phyloP scores from a whole-genome alignment of 345 rosid species.

The Aethionema arabicum region DNA sequence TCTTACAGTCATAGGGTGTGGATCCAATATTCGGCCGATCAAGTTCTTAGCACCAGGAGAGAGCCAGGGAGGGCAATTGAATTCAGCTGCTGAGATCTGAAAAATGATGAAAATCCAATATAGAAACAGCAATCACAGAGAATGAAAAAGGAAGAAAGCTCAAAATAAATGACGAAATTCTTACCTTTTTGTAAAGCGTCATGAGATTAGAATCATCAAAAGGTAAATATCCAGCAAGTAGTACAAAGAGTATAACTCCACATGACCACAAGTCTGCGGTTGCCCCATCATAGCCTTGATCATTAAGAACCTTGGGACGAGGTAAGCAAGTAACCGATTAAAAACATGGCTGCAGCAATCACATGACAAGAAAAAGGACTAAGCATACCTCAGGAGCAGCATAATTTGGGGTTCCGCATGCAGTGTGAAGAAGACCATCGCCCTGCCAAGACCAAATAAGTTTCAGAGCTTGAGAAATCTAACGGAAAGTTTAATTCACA shows the following conservation, averaged over 20 bases:
- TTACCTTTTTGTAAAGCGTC: constrained; percentile 84
- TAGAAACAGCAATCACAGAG: constrained; percentile 13
- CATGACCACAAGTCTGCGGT: constrained; percentile 99
- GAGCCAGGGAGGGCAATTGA: constrained; percentile 88
- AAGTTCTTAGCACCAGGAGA: constrained; percentile 86
- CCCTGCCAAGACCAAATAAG: constrained; percentile 49
- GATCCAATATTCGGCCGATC: constrained; percentile 83
- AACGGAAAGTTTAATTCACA: constrained; percentile 1
- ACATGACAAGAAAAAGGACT: constrained; percentile 27
- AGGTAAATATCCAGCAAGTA: constrained; percentile 98
- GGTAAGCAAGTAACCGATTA: constrained; percentile 4
- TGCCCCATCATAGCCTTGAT: constrained; percentile 95
- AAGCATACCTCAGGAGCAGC: constrained; percentile 96
- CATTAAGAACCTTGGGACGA: constrained; percentile 73
- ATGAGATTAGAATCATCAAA: constrained; percentile 87
- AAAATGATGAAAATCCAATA: constrained; percentile 23
- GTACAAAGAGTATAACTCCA: constrained; percentile 93
- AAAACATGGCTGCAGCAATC: constrained; percentile 17
- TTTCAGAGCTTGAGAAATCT: constrained; percentile 6
- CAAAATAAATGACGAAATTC: constrained; percentile 13
- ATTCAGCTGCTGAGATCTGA: constrained; percentile 86
- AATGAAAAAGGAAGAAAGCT: constrained; percentile 17
- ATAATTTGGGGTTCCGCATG: constrained; percentile 99
- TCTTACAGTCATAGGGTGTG: constrained; percentile 84
- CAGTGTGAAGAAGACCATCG: constrained; percentile 97